Evolutionary conservation across 306 rosid species (phyloP).

Genomic region (Acacia confusa): DNA sequence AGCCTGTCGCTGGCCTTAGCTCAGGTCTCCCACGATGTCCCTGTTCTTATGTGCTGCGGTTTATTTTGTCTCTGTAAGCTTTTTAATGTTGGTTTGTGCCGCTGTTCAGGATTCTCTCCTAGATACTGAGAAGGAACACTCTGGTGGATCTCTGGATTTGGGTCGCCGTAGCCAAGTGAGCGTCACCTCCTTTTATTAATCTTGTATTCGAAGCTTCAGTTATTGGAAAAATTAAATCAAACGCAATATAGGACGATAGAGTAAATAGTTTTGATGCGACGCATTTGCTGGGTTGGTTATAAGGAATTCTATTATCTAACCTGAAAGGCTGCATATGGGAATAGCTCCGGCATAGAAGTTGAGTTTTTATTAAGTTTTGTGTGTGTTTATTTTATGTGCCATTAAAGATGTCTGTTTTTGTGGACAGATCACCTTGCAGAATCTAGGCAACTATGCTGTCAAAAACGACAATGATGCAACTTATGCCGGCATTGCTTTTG

Average conservation of each 20-base stretch:
- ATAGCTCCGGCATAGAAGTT: neutral
- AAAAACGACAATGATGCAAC: slow-evolving; percentile 35
- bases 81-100: slow-evolving; percentile 8
- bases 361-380: neutral
- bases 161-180: slow-evolving; percentile 75
- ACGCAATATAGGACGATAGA: neutral
- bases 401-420: neutral
- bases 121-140: slow-evolving; percentile 39
- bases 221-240: neutral
- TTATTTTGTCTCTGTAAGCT: neutral
- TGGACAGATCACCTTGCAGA: slow-evolving; percentile 50
- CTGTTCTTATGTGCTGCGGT: neutral
- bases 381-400: neutral
- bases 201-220: neutral
- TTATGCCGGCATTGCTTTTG: slow-evolving; percentile 34
- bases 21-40: slow-evolving; percentile 34
- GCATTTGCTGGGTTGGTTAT: neutral
- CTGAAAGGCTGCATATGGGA: neutral
- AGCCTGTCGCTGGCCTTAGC: slow-evolving; percentile 31
- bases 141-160: slow-evolving; percentile 50
- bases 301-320: neutral
- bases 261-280: neutral
- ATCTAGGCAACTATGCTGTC: slow-evolving; percentile 33
- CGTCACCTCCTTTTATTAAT: neutral
- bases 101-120: slow-evolving; percentile 37